Evolutionary conservation across 2,329 filamentous ascomycete species (phyloP).

Genomic region (Grosmannia serpens): DNA sequence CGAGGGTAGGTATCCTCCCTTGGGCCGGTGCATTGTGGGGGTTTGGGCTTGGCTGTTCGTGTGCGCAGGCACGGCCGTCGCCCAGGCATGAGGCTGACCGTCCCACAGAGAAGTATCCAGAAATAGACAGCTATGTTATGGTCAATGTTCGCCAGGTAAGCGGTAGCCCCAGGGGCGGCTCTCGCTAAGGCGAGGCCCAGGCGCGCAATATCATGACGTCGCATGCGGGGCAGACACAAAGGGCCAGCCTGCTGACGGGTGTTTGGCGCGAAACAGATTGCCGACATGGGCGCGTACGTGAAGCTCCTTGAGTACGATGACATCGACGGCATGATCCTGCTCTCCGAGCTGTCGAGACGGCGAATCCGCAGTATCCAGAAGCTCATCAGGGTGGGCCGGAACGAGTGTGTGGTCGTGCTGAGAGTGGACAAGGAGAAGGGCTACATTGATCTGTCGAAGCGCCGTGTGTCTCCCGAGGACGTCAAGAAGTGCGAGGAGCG

Average conservation of each 20-base stretch:
- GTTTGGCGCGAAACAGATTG: constrained; percentile 51
- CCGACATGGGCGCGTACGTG: constrained; percentile 99
- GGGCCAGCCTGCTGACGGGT: constrained; percentile 10
- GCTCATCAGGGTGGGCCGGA: constrained; percentile 92
- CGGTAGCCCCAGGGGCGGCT: not conserved
- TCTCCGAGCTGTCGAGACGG: constrained; percentile 92
- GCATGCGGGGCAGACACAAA: not conserved
- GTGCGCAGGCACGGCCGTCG: not conserved
- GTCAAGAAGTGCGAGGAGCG: constrained; percentile 97
- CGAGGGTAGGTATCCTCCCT: constrained; percentile 16
- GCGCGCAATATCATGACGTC: not conserved
- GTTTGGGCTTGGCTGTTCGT: constrained; percentile 9
- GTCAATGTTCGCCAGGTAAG: constrained; percentile 79
- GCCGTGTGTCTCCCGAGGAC: constrained; percentile 93
- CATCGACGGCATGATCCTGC: constrained; percentile 99
- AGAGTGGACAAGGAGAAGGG: constrained; percentile 98
- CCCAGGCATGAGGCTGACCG: not conserved
- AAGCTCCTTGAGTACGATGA: constrained; percentile 99
- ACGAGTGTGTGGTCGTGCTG: constrained; percentile 96
- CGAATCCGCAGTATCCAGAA: constrained; percentile 99
- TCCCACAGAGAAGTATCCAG: constrained; percentile 57
- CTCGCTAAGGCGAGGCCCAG: not conserved
- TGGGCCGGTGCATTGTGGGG: not conserved
- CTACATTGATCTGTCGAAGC: constrained; percentile 98
- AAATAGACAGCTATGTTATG: constrained; percentile 99